phyloP scores from a whole-genome alignment of 2,329 filamentous ascomycete genomes.

The Plenodomus lindquistii region DNA sequence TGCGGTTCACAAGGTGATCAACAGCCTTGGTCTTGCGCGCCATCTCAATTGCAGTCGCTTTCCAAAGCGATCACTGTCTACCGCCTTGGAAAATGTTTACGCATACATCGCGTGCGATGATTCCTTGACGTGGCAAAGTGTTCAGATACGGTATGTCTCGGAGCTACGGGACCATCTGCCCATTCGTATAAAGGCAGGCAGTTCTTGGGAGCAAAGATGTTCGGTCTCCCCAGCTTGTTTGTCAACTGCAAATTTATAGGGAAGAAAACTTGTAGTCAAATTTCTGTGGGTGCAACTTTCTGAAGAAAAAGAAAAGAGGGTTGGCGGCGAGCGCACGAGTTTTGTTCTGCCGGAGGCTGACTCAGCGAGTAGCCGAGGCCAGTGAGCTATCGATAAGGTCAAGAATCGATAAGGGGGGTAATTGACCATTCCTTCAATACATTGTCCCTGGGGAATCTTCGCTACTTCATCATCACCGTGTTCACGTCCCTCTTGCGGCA shows the following conservation, averaged over 20 bases:
- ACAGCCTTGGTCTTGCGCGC: constrained; percentile 30
- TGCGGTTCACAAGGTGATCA: constrained; percentile 28
- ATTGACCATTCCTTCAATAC: background rate
- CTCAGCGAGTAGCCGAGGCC: constrained; percentile 1
- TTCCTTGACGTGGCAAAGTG: constrained; percentile 9
- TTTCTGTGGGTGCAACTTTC: constrained; percentile 52
- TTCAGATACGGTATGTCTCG: constrained; percentile 30
- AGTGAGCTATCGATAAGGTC: background rate
- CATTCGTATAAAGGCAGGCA: constrained; percentile 31
- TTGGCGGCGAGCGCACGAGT: constrained; percentile 14
- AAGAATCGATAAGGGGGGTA: background rate
- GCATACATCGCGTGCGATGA: constrained; percentile 46
- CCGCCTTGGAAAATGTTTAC: constrained; percentile 44
- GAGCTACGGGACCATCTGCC: constrained; percentile 44
- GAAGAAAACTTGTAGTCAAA: constrained; percentile 60
- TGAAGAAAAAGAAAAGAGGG: constrained; percentile 30
- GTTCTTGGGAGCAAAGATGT: constrained; percentile 45
- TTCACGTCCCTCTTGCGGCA: no score
- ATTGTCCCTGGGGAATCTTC: no score
- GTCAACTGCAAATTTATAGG: constrained; percentile 62
- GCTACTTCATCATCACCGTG: no score
- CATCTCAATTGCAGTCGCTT: constrained; percentile 14
- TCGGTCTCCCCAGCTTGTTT: constrained; percentile 55
- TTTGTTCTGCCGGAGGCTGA: constrained; percentile 13
- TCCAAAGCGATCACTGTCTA: constrained; percentile 32